These are phyloP conservation scores for Suhomyces sp. DNA, from an alignment of 805 yeast genomes.

Conservation along the genomic window DNA sequence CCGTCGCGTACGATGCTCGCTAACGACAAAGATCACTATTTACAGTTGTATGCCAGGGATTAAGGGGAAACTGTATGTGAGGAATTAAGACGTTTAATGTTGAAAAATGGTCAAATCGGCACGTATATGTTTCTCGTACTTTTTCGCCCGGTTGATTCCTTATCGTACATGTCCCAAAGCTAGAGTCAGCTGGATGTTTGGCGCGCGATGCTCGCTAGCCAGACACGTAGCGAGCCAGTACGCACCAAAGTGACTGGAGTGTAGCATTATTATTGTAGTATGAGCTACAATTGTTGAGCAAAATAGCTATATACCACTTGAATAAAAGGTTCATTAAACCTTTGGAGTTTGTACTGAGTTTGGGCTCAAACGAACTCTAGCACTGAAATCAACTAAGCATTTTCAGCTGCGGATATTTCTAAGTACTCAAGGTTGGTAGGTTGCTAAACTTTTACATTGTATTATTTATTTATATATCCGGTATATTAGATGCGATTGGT, in stretches of 20 bases:
- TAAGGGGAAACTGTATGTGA: neutral
- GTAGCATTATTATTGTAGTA: neutral
- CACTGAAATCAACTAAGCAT: too few species aligned
- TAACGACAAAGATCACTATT: neutral
- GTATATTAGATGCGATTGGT: conserved; percentile 16
- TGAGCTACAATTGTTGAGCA: neutral
- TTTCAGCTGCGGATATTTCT: too few species aligned
- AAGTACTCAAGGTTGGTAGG: too few species aligned
- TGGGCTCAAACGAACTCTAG: too few species aligned
- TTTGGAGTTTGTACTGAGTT: too few species aligned
- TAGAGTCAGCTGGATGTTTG: neutral
- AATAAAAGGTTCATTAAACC: too few species aligned
- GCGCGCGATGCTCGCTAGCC: neutral
- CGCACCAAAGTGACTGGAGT: neutral
- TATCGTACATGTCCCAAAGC: neutral
- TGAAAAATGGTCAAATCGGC: neutral
- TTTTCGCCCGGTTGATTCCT: neutral
- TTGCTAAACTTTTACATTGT: too few species aligned
- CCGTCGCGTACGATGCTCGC: neutral
- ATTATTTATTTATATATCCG: neutral
- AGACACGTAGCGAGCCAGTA: neutral
- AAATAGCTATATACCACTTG: too few species aligned
- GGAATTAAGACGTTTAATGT: neutral
- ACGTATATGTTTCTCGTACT: neutral
- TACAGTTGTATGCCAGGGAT: neutral